Base-by-base conservation (phyloP, 2,329 filamentous ascomycete genomes). In the Claviceps humidiphila region DNA sequence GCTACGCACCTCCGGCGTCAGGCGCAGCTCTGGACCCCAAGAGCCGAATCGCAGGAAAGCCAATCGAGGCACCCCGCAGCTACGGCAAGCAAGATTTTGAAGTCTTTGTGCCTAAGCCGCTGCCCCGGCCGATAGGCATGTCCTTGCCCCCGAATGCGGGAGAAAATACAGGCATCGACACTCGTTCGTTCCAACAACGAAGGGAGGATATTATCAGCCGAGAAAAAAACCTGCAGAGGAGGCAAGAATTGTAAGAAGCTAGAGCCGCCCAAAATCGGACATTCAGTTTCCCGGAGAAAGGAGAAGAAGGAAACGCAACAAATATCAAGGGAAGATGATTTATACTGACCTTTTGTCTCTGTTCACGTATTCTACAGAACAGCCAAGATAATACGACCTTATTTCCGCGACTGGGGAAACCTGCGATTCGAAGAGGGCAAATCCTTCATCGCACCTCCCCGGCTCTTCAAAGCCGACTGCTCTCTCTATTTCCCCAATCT, bases 401-500 rank as follows among this genome's bases (percentile, higher is more conserved):
- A 98, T 70, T 98, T 95, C 72, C 86, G 89, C 66, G 91, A 98
- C 75, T 96, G 89, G 86, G 81, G 80, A 54, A 93, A 94, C 69
- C 79, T 96, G 68, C 75, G 76, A 50, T 78, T 84, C 58, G 84
- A 93, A 70, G 81, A 89, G 61, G 93, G 93, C 62, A 98, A 98
- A 70, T 89, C 89, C 24, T 98, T 96, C 71, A 73, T 91, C 50
- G 83, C 89, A 20, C 91, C 91, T 40, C 81, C 86, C 4, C 77
- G 85, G n/a, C 77, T 91, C 48, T 97, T 97, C 76, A 85, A 83
- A 62, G 77, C 77, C 58, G 87, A 94, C 41, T 77, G 82, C 50
- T 85, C 91, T 5, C 78, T 96, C 57, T 97, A 86, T 74, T 96
- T 98, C 71, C 93, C 93, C 46, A 98, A 98, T 70, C 74, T 98